These are phyloP conservation scores for Dysphania ambrosioides DNA, from an alignment of 148 eudicot species.

Conservation along the genomic window DNA sequence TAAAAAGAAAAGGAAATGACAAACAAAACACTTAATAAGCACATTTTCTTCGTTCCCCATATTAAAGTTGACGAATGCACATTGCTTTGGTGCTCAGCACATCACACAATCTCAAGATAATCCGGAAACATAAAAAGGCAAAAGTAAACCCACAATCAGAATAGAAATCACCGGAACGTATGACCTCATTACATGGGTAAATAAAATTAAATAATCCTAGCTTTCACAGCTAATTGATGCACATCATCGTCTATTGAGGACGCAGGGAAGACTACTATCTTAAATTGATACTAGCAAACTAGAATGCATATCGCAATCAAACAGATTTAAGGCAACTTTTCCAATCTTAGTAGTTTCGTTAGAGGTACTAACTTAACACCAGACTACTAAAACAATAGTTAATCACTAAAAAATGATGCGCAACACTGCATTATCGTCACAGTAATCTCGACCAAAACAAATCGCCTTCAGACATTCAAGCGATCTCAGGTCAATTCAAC, in stretches of 20 bases:
- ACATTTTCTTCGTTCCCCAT: background rate
- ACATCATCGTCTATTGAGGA: background rate
- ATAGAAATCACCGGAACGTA: background rate
- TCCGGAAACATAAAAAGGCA: background rate
- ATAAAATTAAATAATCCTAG: background rate
- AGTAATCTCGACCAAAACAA: too few relatives aligned
- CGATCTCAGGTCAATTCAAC: background rate
- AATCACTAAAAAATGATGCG: background rate
- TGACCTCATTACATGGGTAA: background rate
- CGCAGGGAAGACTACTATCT: background rate
- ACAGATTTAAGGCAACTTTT: background rate
- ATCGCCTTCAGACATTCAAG: background rate
- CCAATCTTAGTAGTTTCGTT: too few relatives aligned
- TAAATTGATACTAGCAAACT: background rate
- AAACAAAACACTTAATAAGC: background rate
- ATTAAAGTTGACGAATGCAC: background rate
- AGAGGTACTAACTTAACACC: background rate
- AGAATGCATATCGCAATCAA: background rate
- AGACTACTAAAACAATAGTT: too few relatives aligned
- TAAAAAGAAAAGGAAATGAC: background rate
- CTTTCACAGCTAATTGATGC: too few relatives aligned
- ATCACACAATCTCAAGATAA: background rate
- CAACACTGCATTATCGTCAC: background rate
- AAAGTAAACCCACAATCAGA: background rate
- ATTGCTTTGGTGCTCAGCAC: background rate